Evolutionary conservation across 1,284 basidiomycete species (phyloP).

Genomic region (Pyrrhoderma lamaoense): DNA sequence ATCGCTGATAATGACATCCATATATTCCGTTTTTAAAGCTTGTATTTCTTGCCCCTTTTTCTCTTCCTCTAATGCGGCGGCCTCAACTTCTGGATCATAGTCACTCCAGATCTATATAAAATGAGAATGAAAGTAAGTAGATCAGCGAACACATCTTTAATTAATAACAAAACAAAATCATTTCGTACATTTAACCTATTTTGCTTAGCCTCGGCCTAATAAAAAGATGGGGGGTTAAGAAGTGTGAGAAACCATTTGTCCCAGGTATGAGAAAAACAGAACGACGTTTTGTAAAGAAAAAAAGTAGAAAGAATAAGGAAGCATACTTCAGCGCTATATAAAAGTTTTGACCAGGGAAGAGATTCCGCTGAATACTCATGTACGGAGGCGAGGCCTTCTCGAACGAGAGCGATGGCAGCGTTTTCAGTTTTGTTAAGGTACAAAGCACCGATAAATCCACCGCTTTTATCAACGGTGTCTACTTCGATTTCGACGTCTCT

Average conservation of each 20-base stretch:
- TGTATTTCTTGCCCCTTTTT: slow-evolving; percentile 37
- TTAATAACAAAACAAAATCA: background rate
- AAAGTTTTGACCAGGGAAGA: slow-evolving; percentile 69
- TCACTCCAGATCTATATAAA: slow-evolving; percentile 70
- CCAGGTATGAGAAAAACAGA: no score
- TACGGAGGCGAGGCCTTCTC: slow-evolving; percentile 80
- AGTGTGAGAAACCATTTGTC: no score
- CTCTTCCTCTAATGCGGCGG: slow-evolving; percentile 39
- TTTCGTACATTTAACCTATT: slow-evolving; percentile 60
- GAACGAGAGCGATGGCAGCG: slow-evolving; percentile 75
- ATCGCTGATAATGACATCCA: slow-evolving; percentile 90
- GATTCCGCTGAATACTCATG: slow-evolving; percentile 85
- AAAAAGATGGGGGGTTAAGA: background rate
- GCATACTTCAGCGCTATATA: slow-evolving; percentile 78
- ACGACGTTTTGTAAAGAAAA: no score
- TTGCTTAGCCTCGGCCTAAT: slow-evolving; percentile 68
- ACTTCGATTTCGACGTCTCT: slow-evolving; percentile 93
- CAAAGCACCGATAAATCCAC: slow-evolving; percentile 90
- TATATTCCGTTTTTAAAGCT: slow-evolving; percentile 74
- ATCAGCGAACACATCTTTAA: slow-evolving; percentile 4
- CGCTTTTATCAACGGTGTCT: slow-evolving; percentile 86
- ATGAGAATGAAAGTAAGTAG: slow-evolving; percentile 4
- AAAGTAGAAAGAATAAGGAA: background rate
- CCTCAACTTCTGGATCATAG: slow-evolving; percentile 64
- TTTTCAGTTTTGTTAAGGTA: slow-evolving; percentile 82